Base-by-base conservation (phyloP, 306 rosid genomes). In the Cucurbita moschata region DNA sequence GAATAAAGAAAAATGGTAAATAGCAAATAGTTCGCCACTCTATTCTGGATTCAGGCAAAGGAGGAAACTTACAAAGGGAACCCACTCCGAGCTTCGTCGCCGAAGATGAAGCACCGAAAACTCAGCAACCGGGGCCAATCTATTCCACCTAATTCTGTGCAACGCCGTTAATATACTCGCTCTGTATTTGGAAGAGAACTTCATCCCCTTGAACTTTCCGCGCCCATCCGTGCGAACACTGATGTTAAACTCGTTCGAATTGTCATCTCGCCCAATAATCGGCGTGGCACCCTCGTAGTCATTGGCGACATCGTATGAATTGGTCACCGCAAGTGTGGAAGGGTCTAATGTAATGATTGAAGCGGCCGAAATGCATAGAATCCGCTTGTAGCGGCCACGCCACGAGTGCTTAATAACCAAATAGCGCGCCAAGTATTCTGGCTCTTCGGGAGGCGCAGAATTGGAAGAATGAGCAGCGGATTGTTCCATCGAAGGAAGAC, bases 351-450 rank as follows among this genome's bases (percentile, higher is more conserved):
- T 95, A 65, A 81, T 42, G 35, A 95, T 77, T 11, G 96, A 51
- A 10, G 81, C 81, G 62, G 52, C 81, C 8, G 97, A 95, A 5
- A 95, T 78, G 78, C 99, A 95, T 6, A 95, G 83, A 66, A 91
- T 88, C 70, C 99, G 86, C 86, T 91, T 95, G 85, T 95, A 95
- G 19, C 99, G 97, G 57, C 99, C 99, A 4, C 97, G 96, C 99
- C 99, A 95, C 0, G 99, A 95, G 91, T 95, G 99, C 79, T 95
- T 95, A 52, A 91, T 72, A 35, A 89, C 96, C 72, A 86, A 11
- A 77, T 95, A 91, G 10, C 99, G 87, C 4, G 96, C 97, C 78
- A 95, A 70, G 83, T 95, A 95, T 87, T 95, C 99, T 0, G 85
- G 89, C 83, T 95, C 99, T 72, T 95, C 99, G 38, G 79, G 61